These are phyloP conservation scores for Aquilaria yunnanensis DNA, from an alignment of 345 rosid genomes.

Conservation along the genomic window DNA sequence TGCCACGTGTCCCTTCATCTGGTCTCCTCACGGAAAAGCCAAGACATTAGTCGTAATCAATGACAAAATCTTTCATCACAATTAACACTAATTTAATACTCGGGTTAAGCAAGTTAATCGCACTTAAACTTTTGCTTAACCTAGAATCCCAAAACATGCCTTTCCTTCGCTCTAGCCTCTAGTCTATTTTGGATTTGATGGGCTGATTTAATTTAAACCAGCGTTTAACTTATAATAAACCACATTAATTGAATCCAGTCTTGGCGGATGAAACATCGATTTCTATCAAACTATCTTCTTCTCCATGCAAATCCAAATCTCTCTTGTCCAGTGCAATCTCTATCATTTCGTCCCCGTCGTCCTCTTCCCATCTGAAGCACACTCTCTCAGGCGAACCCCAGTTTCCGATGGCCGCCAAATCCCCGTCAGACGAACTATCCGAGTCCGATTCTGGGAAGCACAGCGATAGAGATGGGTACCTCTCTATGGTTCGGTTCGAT, in stretches of 20 bases:
- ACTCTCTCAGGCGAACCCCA: slow-evolving; percentile 35
- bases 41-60: slow-evolving; percentile 9
- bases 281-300: slow-evolving; percentile 72
- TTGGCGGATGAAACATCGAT: slow-evolving; percentile 46
- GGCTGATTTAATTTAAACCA: too few species aligned
- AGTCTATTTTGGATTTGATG: too few species aligned
- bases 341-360: slow-evolving; percentile 54
- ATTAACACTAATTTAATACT: neutral
- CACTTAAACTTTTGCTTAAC: slow-evolving; percentile 8
- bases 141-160: slow-evolving; percentile 13
- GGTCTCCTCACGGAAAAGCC: too few species aligned
- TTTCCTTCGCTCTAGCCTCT: neutral
- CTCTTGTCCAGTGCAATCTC: slow-evolving; percentile 55
- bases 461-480: slow-evolving; percentile 45
- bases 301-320: slow-evolving; percentile 37
- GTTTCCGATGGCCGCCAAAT: slow-evolving; percentile 20
- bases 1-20: slow-evolving; percentile 3
- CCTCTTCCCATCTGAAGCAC: slow-evolving; percentile 46
- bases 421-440: slow-evolving; percentile 40
- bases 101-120: slow-evolving; percentile 16
- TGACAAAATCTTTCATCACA: too few species aligned
- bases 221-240: too few species aligned
- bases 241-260: neutral
- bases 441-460: slow-evolving; percentile 64
- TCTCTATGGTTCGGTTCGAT: slow-evolving; percentile 21